A percentile compares a stretch with the other conserved stretches of the same genome.
Evolutionary conservation across 306 rosid genomes (phyloP).

Genomic region (Oxytropis ochrocephala): DNA sequence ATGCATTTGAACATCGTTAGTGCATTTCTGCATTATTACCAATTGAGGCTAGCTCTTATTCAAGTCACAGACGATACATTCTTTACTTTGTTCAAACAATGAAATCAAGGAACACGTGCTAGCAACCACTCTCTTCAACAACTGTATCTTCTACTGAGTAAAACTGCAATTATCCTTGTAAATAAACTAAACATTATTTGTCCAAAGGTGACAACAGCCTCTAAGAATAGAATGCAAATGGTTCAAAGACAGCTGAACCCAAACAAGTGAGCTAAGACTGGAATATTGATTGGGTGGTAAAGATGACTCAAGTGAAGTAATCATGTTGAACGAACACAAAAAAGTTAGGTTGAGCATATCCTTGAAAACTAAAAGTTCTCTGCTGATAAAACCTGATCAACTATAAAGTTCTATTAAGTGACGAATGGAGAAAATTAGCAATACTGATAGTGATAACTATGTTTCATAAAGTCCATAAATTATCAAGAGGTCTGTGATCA

Average conservation of each 20-base stretch:
- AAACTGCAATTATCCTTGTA: not conserved
- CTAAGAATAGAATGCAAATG: conserved; percentile 11
- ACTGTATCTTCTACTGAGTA: not conserved
- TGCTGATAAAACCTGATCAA: not conserved
- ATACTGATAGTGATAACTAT: not conserved
- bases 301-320: not conserved
- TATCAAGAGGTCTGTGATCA: not conserved
- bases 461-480: not conserved
- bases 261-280: not conserved
- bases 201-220: conserved; percentile 6
- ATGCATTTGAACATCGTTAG: conserved; percentile 12
- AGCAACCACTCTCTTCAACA: too few relatives aligned
- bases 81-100: not conserved
- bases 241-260: conserved; percentile 11
- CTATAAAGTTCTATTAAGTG: not conserved
- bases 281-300: not conserved
- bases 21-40: conserved; percentile 12
- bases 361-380: not conserved
- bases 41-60: not conserved
- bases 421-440: not conserved
- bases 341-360: not conserved
- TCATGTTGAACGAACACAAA: not conserved
- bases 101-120: not conserved
- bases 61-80: not conserved
- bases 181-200: not conserved